phyloP scores from a whole-genome alignment of 2,329 filamentous ascomycete genomes.

The Penicillium rolfsii region DNA sequence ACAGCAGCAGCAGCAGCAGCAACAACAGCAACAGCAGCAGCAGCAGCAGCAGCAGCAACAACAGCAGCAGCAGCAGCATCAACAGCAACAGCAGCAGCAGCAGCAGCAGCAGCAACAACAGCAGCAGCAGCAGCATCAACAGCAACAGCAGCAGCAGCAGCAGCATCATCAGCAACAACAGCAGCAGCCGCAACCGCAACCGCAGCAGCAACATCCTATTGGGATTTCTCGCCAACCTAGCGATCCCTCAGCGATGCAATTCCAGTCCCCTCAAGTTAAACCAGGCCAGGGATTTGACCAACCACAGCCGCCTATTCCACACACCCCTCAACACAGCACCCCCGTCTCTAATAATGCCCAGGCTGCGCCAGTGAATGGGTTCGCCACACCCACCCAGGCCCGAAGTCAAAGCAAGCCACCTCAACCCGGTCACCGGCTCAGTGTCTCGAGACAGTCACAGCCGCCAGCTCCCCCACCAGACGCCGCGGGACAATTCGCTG shows the following conservation, averaged over 20 bases:
- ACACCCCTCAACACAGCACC: slow-evolving; percentile 39
- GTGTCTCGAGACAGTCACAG: slow-evolving; percentile 40
- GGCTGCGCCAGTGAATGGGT: slow-evolving; percentile 43
- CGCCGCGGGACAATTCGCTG: slow-evolving; percentile 32
- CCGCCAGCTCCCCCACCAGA: slow-evolving; percentile 37
- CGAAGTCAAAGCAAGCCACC: slow-evolving; percentile 39
- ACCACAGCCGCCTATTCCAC: slow-evolving; percentile 35
- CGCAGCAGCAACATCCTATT: slow-evolving; percentile 14
- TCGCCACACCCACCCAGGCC: slow-evolving; percentile 42
- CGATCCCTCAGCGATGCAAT: slow-evolving; percentile 47
- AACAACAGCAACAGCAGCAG: slow-evolving; percentile 33
- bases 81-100: slow-evolving; percentile 34
- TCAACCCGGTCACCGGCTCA: slow-evolving; percentile 35
- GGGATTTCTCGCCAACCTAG: slow-evolving; percentile 43
- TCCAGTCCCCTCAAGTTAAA: slow-evolving; percentile 51
- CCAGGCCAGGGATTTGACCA: slow-evolving; percentile 54
- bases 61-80: slow-evolving; percentile 33
- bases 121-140: too few species aligned
- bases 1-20: slow-evolving; percentile 12
- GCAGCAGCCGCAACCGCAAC: slow-evolving; percentile 42
- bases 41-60: slow-evolving; percentile 37
- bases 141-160: too few species aligned
- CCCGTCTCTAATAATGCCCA: slow-evolving; percentile 37
- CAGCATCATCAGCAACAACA: too few species aligned
- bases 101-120: slow-evolving; percentile 7